phyloP scores from a whole-genome alignment of 2,329 filamentous ascomycete species.

The Onygena corvina region DNA sequence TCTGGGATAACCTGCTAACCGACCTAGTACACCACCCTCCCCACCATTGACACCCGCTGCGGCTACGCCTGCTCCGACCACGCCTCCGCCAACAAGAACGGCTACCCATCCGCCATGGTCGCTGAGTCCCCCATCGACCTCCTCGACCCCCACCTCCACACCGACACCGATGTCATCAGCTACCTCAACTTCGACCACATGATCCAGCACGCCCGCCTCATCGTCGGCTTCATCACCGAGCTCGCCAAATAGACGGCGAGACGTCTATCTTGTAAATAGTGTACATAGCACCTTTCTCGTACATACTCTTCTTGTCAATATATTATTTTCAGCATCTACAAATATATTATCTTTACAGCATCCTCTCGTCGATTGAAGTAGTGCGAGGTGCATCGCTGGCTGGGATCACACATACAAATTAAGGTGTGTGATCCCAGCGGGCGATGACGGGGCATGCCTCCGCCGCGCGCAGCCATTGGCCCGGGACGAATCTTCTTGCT shows the following conservation, averaged over 20 bases:
- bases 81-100: conserved; percentile 54
- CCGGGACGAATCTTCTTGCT: background rate
- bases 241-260: conserved; percentile 39
- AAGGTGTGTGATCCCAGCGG: background rate
- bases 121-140: conserved; percentile 51
- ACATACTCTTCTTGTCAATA: no score
- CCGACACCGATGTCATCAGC: conserved; percentile 58
- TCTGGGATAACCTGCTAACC: no score
- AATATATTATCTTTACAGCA: background rate
- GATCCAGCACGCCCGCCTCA: conserved; percentile 79
- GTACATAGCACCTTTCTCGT: background rate
- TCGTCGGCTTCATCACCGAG: conserved; percentile 70
- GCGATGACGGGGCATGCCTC: background rate
- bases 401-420: conserved; percentile 1
- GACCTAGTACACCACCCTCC: conserved; percentile 36
- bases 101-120: conserved; percentile 54
- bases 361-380: background rate
- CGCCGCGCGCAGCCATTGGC: background rate
- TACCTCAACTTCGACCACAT: conserved; percentile 76
- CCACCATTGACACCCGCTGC: conserved; percentile 76
- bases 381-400: background rate
- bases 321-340: no score
- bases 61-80: conserved; percentile 70
- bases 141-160: conserved; percentile 60
- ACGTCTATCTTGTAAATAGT: background rate